Conservation (phyloP, 768 basidiomycete species). For the Tricholoma sp. region DNA sequence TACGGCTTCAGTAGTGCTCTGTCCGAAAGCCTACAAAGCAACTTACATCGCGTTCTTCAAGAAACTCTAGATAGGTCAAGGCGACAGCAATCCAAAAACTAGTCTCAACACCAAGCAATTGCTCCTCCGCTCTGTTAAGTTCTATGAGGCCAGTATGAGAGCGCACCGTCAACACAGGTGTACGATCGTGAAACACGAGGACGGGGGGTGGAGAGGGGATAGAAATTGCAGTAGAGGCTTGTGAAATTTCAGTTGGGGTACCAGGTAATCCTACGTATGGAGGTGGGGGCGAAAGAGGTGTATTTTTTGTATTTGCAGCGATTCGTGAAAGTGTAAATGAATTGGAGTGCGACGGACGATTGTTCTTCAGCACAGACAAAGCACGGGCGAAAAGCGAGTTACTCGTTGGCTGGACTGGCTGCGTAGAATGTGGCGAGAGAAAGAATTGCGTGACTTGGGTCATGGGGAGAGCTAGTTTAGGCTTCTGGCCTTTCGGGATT, state of each 20-base stretch:
- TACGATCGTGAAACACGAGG: conserved; percentile 66
- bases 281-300: conserved; percentile 30
- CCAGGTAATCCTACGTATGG: conserved; percentile 26
- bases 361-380: conserved; percentile 41
- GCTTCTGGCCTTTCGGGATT: conserved; percentile 14
- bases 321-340: conserved; percentile 55
- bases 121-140: conserved; percentile 51
- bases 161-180: conserved; percentile 56
- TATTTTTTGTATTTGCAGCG: conserved; percentile 10
- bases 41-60: conserved; percentile 73
- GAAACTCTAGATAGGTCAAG: conserved; percentile 70
- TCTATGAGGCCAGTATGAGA: conserved; percentile 60
- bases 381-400: conserved; percentile 48
- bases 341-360: conserved; percentile 51
- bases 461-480: conserved; percentile 22
- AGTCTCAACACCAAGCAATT: conserved; percentile 60
- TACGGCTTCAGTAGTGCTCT: neutral
- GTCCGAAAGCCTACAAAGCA: neutral
- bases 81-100: conserved; percentile 77
- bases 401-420: conserved; percentile 28
- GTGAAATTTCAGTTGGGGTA: conserved; percentile 13
- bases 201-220: conserved; percentile 32
- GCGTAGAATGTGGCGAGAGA: conserved; percentile 41
- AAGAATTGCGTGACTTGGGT: conserved; percentile 49
- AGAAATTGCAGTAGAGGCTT: conserved; percentile 11